These are phyloP conservation scores for Termitomyces sp. DNA, from an alignment of 1,284 basidiomycete genomes.

Conservation along the genomic window DNA sequence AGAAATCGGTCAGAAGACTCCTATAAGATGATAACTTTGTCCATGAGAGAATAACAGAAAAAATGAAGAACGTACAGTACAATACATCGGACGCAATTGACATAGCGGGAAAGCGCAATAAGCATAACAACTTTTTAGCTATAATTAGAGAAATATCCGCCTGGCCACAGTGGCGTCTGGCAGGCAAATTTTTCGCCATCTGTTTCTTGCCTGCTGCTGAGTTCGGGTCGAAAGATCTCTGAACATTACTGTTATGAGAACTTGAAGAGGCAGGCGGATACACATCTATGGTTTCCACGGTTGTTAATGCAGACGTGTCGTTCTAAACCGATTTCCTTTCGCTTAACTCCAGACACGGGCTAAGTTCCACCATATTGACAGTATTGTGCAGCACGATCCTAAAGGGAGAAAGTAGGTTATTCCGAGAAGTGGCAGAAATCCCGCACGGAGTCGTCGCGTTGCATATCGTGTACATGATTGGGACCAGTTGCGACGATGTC, in stretches of 20 bases:
- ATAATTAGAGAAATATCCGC: not conserved
- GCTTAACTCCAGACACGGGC: too few species aligned
- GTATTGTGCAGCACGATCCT: not conserved
- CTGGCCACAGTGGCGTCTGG: not conserved
- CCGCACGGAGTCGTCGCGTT: not conserved
- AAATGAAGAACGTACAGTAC: not conserved
- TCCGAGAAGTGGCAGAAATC: not conserved
- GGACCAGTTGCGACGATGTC: not conserved
- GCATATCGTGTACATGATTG: not conserved
- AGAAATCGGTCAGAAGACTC: not conserved
- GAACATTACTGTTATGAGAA: not conserved
- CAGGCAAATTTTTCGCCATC: not conserved
- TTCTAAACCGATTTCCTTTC: too few species aligned
- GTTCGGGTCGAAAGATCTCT: not conserved
- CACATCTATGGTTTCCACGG: too few species aligned
- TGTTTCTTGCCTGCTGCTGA: not conserved
- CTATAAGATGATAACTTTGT: not conserved
- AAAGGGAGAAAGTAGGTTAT: not conserved
- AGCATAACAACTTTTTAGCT: not conserved
- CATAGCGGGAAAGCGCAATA: not conserved
- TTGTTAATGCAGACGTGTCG: too few species aligned
- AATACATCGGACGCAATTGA: not conserved
- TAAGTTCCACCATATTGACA: too few species aligned
- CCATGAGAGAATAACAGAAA: not conserved
- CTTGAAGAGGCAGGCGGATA: not conserved